Base-by-base conservation (phyloP, 164 flowering plant genomes). In the Hamamelis virginiana region DNA sequence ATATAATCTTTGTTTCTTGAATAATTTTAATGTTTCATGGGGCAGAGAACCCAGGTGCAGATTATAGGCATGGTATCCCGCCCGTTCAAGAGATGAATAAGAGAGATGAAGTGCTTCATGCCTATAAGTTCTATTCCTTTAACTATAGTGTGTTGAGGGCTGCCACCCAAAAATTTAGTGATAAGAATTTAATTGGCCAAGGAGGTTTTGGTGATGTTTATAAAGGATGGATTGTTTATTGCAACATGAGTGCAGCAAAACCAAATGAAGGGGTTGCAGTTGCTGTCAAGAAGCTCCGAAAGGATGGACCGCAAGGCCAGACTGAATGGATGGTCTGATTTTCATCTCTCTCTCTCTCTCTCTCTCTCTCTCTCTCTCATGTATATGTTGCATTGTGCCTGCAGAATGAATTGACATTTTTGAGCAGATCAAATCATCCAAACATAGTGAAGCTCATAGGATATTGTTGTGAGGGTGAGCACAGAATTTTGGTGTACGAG, bases 141-240 rank as follows among this genome's bases (percentile, higher is more conserved):
- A 15, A 61, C 50, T 69, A 74, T 33, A 33, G 22, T 44, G 16
- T 19, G 0, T 6, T 80, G 57, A 65, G 57, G 63, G 62, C 62
- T 28, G 78, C 83, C 11, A 80, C 83, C 44, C 48, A 65, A 1
- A 80, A 70, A 43, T 80, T 80, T 62, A 28, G 68, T 46, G 10
- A 25, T 1, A 65, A 70, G 48, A 77, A 75, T 43, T 55, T 75
- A 1, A n/a, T 77, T 0, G 83, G 83, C 11, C 65, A 72, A 72
- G 83, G 83, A n/a, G 83, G 83, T 41, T 77, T 67, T 45, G 83
- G 83, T 0, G 72, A 72, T 28, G 80, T 80, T 26, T 80, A 69
- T 43, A 75, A 38, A 56, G 83, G 80, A 38, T 77, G 77, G 69
- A 70, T 80, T 5, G 61, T 67, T 65, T 18, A 1, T 25, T 12